phyloP scores from a whole-genome alignment of 169 alveolate genomes.

The Plasmodium gonderi region DNA sequence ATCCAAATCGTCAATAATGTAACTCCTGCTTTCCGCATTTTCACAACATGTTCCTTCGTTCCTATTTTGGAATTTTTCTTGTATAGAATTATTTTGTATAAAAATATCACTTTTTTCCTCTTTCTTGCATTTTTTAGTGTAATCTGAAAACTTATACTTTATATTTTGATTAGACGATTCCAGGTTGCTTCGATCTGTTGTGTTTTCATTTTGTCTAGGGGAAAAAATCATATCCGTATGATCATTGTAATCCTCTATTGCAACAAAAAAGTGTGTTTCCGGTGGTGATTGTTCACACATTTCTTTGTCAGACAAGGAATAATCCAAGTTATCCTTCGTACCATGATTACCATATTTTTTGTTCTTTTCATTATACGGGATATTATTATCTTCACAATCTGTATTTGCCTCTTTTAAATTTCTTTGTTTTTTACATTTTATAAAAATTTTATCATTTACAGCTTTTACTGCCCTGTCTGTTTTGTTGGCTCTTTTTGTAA shows the following conservation, averaged over 20 bases:
- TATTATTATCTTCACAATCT: not conserved
- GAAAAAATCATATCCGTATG: not conserved
- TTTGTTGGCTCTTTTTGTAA: not conserved
- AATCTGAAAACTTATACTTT: conserved; percentile 57
- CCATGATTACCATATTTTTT: not conserved
- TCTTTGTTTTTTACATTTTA: not conserved
- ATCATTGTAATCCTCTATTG: not conserved
- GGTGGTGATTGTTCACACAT: conserved; percentile 1
- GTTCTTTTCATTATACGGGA: not conserved
- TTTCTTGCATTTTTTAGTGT: not conserved
- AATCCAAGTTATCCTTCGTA: not conserved
- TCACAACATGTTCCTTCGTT: not conserved
- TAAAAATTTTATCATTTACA: not conserved
- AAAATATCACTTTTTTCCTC: not conserved
- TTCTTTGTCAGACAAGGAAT: not conserved
- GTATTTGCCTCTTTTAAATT: not conserved
- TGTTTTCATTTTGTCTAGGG: not conserved
- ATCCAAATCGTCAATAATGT: not conserved
- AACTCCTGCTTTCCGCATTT: not conserved
- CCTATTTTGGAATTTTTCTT: not conserved
- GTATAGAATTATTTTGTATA: no score
- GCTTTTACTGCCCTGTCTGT: not conserved
- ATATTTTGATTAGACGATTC: not conserved
- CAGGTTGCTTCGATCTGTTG: not conserved
- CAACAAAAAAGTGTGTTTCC: conserved; percentile 20